phyloP scores from a whole-genome alignment of 2,329 filamentous ascomycete species.

The Penicillium sumatraense region DNA sequence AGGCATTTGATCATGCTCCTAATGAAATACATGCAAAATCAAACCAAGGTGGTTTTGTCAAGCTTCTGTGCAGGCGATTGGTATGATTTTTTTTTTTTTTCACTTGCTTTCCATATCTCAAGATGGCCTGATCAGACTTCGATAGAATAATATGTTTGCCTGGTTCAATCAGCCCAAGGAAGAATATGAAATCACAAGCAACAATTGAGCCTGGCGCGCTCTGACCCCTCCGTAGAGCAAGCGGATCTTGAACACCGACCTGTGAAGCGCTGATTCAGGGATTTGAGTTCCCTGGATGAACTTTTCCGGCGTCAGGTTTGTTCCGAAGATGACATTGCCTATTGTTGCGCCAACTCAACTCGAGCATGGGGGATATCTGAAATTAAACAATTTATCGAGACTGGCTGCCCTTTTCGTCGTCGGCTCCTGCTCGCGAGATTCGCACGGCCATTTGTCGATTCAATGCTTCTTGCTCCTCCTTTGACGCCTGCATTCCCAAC shows the following conservation, averaged over 20 bases:
- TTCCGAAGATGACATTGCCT: no score
- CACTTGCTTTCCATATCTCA: background rate
- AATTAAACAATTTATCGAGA: slow-evolving; percentile 16
- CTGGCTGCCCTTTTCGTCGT: slow-evolving; percentile 33
- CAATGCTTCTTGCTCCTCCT: slow-evolving; percentile 72
- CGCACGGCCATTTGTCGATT: slow-evolving; percentile 47
- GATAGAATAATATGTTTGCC: background rate
- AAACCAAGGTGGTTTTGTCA: background rate
- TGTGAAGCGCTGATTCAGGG: no score
- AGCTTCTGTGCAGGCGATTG: background rate
- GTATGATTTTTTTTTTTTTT: background rate
- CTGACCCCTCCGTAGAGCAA: background rate
- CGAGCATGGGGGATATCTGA: no score
- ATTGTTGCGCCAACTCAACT: no score
- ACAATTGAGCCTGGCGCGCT: background rate
- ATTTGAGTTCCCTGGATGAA: no score
- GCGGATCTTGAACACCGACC: background rate
- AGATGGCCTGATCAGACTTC: background rate
- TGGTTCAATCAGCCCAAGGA: background rate
- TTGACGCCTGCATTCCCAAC: slow-evolving; percentile 72
- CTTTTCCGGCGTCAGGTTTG: no score
- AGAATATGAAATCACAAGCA: background rate
- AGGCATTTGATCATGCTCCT: background rate
- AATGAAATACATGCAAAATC: background rate
- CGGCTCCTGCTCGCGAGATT: slow-evolving; percentile 33